phyloP scores from a whole-genome alignment of 1,139 yeast species.

The Diutina mesorugosa region DNA sequence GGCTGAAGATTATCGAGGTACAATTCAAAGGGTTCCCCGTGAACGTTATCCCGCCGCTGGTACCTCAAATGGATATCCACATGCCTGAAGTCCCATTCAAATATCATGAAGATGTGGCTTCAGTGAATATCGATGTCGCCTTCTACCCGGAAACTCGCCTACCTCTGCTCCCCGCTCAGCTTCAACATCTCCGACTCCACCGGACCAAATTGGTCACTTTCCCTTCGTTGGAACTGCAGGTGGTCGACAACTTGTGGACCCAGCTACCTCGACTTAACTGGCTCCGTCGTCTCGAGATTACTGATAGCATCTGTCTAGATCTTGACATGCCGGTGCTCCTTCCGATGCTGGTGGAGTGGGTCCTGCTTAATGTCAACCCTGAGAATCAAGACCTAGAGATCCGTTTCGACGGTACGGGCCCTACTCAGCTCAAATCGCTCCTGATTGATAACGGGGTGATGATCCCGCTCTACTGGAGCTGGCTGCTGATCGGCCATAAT shows the following conservation, averaged over 20 bases:
- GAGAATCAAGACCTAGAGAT: neutral
- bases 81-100: neutral
- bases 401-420: neutral
- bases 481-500: neutral
- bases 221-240: neutral
- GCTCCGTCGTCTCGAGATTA: neutral
- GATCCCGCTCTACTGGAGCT: neutral
- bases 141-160: neutral
- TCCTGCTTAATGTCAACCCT: neutral
- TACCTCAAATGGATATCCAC: neutral
- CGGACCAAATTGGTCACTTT: neutral
- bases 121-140: neutral
- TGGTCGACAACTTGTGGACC: neutral
- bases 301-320: neutral
- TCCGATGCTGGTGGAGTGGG: conserved; percentile 2
- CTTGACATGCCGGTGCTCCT: neutral
- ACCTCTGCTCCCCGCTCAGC: neutral
- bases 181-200: neutral
- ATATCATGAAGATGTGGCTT: neutral
- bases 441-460: neutral
- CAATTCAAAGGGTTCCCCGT: neutral
- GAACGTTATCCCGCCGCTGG: neutral
- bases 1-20: neutral
- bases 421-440: neutral
- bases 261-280: neutral